phyloP scores from a whole-genome alignment of 495 filamentous ascomycete species.

The Xylaria telfairii region DNA sequence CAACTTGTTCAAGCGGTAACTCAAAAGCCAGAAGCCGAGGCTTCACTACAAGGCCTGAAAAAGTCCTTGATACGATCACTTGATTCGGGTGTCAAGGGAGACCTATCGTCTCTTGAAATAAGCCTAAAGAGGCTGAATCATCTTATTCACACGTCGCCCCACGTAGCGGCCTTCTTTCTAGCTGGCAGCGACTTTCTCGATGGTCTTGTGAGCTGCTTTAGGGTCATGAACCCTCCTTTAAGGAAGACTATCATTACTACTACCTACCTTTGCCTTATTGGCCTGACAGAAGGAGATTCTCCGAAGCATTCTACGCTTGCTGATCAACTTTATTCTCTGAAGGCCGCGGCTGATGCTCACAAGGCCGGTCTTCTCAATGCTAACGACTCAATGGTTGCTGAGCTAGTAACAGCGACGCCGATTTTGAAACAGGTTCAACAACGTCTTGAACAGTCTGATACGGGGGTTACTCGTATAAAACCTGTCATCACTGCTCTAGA shows the following conservation, averaged over 20 bases:
- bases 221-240: constrained; percentile 61
- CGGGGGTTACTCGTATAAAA: constrained; percentile 56
- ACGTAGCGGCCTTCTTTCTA: constrained; percentile 67
- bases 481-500: constrained; percentile 62
- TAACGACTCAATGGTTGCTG: constrained; percentile 63
- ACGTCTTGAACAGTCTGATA: constrained; percentile 48
- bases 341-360: constrained; percentile 65
- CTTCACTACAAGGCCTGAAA: constrained; percentile 47
- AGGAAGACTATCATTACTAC: constrained; percentile 70
- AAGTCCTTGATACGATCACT: constrained; percentile 57
- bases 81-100: constrained; percentile 54
- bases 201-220: constrained; percentile 70
- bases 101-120: constrained; percentile 54
- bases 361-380: constrained; percentile 55
- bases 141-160: constrained; percentile 60
- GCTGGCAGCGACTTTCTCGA: constrained; percentile 87
- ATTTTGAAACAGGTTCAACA: constrained; percentile 55
- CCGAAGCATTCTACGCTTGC: constrained; percentile 74
- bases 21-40: constrained; percentile 45
- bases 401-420: constrained; percentile 68
- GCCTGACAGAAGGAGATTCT: constrained; percentile 67
- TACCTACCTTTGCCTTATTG: constrained; percentile 72
- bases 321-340: constrained; percentile 84
- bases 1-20: constrained; percentile 35
- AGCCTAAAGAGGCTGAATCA: constrained; percentile 54